A percentile compares a stretch with the other conserved stretches of the same genome.
These are phyloP conservation scores for Podospora australis DNA, from an alignment of 495 filamentous ascomycete genomes.

Conservation along the genomic window DNA sequence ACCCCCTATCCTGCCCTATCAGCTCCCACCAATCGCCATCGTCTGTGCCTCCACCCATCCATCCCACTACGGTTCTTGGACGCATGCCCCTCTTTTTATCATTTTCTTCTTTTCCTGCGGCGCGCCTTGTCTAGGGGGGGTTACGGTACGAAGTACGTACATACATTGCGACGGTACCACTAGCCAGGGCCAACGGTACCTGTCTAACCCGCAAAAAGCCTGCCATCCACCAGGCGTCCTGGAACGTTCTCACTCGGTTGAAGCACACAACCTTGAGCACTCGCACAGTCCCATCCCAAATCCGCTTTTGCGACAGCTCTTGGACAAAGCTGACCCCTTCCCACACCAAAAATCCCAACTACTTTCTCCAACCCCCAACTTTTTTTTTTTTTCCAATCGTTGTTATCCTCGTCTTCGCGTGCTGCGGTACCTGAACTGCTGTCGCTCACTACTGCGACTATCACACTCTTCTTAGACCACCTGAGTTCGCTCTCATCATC, in stretches of 20 bases:
- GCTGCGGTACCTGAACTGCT: slow-evolving; percentile 23
- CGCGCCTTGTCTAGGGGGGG: slow-evolving; percentile 1
- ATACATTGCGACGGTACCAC: slow-evolving; percentile 3
- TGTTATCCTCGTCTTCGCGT: slow-evolving; percentile 15
- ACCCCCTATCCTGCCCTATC: no score
- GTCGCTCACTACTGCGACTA: slow-evolving; percentile 18
- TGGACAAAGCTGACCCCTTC: slow-evolving; percentile 20
- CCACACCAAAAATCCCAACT: slow-evolving; percentile 21
- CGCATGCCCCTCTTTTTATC: slow-evolving; percentile 2
- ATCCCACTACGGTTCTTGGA: slow-evolving; percentile 1
- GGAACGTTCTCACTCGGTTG: neutral
- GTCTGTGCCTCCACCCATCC: no score
- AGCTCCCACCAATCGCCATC: no score
- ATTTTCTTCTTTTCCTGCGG: slow-evolving; percentile 2
- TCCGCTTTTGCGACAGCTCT: slow-evolving; percentile 17
- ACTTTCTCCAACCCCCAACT: slow-evolving; percentile 28
- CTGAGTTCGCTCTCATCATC: no score
- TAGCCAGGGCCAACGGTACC: slow-evolving; percentile 2
- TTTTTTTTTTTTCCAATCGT: slow-evolving; percentile 23
- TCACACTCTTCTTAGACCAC: no score
- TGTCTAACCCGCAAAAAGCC: slow-evolving; percentile 12
- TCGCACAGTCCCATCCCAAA: slow-evolving; percentile 9
- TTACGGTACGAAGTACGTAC: no score
- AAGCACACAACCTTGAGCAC: no score
- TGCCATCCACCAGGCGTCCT: slow-evolving; percentile 18